Percentiles rank a stretch among this genome's conserved stretches.
Conservation (phyloP, 129 eudicot genomes). For the Escallonia herrerae region DNA sequence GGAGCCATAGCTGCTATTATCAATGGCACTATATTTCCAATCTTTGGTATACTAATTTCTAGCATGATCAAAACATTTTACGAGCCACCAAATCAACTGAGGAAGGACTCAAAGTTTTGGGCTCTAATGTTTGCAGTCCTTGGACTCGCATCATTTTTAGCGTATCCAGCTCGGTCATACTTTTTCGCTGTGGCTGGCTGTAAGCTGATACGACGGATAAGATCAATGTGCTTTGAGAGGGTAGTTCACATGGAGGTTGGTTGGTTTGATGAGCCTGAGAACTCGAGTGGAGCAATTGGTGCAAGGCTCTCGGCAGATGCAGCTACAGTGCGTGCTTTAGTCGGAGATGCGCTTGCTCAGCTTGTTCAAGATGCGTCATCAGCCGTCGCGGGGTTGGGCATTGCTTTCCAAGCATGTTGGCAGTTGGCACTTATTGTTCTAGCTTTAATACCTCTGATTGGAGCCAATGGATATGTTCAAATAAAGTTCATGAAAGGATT, state of each 20-base stretch:
- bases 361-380: constrained; percentile 63
- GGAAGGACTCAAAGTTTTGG: constrained; percentile 61
- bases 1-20: constrained; percentile 60
- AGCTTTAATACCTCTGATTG: constrained; percentile 66
- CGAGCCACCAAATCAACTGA: constrained; percentile 43
- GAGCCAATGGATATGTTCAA: constrained; percentile 57
- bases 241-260: constrained; percentile 77
- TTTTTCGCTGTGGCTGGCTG: constrained; percentile 73
- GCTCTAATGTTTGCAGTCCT: constrained; percentile 60
- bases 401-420: constrained; percentile 83
- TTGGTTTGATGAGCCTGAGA: constrained; percentile 78
- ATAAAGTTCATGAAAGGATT: constrained; percentile 75
- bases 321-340: constrained; percentile 63
- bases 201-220: constrained; percentile 53
- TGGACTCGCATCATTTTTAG: constrained; percentile 44
- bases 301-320: constrained; percentile 83
- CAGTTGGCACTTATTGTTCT: constrained; percentile 67
- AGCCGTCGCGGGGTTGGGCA: constrained; percentile 38
- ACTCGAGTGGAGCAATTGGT: constrained; percentile 81
- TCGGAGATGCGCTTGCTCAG: constrained; percentile 76
- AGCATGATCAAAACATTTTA: constrained; percentile 57
- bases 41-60: constrained; percentile 55
- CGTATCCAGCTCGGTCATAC: constrained; percentile 57
- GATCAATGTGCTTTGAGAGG: constrained; percentile 67
- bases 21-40: constrained; percentile 62